A percentile compares a stretch with the other conserved stretches of the same genome.
These are phyloP conservation scores for Amylocystis lapponica DNA, from an alignment of 768 basidiomycete species.

Conservation along the genomic window DNA sequence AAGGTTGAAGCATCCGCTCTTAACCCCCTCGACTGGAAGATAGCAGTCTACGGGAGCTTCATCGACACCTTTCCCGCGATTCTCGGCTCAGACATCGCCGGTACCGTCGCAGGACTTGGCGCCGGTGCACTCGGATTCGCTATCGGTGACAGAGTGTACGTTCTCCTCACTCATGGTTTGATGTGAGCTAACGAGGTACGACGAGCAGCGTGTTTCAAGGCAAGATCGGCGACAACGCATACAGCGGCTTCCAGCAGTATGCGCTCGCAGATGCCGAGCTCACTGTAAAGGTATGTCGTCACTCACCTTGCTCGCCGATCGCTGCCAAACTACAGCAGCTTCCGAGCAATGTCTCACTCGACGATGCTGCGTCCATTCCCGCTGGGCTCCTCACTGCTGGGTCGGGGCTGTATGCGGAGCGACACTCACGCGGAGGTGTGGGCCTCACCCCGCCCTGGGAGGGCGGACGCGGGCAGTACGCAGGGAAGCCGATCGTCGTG, in stretches of 20 bases:
- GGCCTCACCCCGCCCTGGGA: constrained; percentile 23
- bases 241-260: constrained; percentile 19
- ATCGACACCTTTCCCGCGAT: constrained; percentile 29
- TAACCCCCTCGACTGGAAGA: constrained; percentile 33
- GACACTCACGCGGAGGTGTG: not conserved
- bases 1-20: constrained; percentile 23
- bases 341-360: constrained; percentile 29
- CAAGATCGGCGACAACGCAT: not conserved
- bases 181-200: not conserved
- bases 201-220: not conserved
- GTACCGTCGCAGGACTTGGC: constrained; percentile 35
- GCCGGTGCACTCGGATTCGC: constrained; percentile 27
- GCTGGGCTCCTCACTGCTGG: constrained; percentile 25
- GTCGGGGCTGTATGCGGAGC: constrained; percentile 16
- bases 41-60: constrained; percentile 19
- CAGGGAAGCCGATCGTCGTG: constrained; percentile 22
- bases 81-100: constrained; percentile 21
- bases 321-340: constrained; percentile 16
- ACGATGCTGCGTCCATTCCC: constrained; percentile 36
- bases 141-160: constrained; percentile 38
- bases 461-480: constrained; percentile 23
- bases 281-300: constrained; percentile 12
- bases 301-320: not conserved
- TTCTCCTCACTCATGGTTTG: not conserved
- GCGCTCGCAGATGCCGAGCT: constrained; percentile 18